Base-by-base conservation (phyloP, 192 early-diverging fungal genomes). In the Geranomyces variabilis region DNA sequence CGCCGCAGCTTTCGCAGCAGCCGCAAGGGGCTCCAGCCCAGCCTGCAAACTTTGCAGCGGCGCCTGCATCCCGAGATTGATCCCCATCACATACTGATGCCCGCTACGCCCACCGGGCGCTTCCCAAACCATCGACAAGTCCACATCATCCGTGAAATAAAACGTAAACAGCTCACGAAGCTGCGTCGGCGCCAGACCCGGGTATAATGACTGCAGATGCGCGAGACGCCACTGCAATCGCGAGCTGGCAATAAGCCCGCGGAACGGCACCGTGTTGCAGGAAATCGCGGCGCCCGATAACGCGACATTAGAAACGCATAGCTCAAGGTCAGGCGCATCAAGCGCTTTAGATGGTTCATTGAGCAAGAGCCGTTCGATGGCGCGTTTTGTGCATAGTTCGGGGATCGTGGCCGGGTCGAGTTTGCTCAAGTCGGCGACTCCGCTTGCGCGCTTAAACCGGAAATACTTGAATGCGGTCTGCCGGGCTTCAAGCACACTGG, bases 51-150 rank as follows among this genome's bases (percentile, higher is more conserved):
- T 61, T 76, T 29, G 85, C 78, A 69, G 83, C 80, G 72, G 82
- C 69, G 47, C 69, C 59, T 68, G 93, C 26, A 95, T 86, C 5
- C 90, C 89, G 5, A 96, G 75, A 69, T 96, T 96, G 53, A 96
- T 94, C 19, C 95, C 95, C 24, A 93, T 90, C 61, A 96, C 93
- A 49, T 92, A 94, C 64, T 96, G 94, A 72, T 98, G 94, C 0
- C 96, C 95, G 36, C 81, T 80, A 26, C 79, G 78, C 9, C 68
- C 48, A n/a, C 53, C 86, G 1, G 75, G 34, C 8, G 34, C 69
- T 29, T 88, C 78, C 94, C 94, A 98, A 67, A 93, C 91, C 9
- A 98, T 69, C 13, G 89, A 81, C 66, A 98, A 84, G 68, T 98
- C 96, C 17, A 96, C 84, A 66, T 95, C 91, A 69, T 93, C 91